Evolutionary conservation across 352 stramenopile genomes (phyloP).

Genomic region (Phytophthora pini): DNA sequence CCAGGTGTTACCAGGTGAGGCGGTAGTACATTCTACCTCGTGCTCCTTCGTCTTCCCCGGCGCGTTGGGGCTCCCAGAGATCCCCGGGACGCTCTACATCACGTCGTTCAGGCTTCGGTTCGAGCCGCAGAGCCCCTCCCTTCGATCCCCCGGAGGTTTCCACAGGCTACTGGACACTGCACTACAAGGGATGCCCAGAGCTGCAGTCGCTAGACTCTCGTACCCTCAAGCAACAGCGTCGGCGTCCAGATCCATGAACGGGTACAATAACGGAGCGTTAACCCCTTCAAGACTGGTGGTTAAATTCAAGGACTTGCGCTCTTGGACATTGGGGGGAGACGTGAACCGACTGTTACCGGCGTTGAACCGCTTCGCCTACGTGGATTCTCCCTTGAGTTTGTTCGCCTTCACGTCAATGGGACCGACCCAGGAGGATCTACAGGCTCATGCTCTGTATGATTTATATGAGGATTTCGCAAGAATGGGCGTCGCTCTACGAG

Average conservation of each 20-base stretch:
- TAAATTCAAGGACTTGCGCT: slow-evolving; percentile 82
- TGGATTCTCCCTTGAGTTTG: slow-evolving; percentile 72
- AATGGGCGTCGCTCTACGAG: slow-evolving; percentile 69
- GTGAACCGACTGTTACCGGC: slow-evolving; percentile 66
- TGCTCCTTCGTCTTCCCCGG: slow-evolving; percentile 69
- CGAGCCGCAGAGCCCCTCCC: slow-evolving; percentile 56
- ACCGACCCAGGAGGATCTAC: slow-evolving; percentile 36
- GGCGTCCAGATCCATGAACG: slow-evolving; percentile 36
- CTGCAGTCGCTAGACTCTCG: slow-evolving; percentile 65
- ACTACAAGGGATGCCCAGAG: slow-evolving; percentile 66
- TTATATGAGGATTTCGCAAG: slow-evolving; percentile 69
- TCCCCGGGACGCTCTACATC: slow-evolving; percentile 68
- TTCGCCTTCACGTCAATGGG: slow-evolving; percentile 67
- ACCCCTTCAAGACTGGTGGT: slow-evolving; percentile 68
- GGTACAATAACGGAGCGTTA: slow-evolving; percentile 15
- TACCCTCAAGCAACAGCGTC: slow-evolving; percentile 63
- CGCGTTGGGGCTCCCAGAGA: slow-evolving; percentile 44
- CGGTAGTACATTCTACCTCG: slow-evolving; percentile 39
- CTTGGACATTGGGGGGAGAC: slow-evolving; percentile 76
- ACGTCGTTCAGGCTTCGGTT: slow-evolving; percentile 79
- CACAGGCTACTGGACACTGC: slow-evolving; percentile 70
- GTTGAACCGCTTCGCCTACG: slow-evolving; percentile 75
- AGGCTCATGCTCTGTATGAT: slow-evolving; percentile 73
- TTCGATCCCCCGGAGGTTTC: slow-evolving; percentile 51
- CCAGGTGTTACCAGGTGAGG: slow-evolving; percentile 50